Evolutionary conservation across 352 stramenopile genomes (phyloP), one percentile per base, ranked within the genome.

Genomic region (Pythium biforme): DNA sequence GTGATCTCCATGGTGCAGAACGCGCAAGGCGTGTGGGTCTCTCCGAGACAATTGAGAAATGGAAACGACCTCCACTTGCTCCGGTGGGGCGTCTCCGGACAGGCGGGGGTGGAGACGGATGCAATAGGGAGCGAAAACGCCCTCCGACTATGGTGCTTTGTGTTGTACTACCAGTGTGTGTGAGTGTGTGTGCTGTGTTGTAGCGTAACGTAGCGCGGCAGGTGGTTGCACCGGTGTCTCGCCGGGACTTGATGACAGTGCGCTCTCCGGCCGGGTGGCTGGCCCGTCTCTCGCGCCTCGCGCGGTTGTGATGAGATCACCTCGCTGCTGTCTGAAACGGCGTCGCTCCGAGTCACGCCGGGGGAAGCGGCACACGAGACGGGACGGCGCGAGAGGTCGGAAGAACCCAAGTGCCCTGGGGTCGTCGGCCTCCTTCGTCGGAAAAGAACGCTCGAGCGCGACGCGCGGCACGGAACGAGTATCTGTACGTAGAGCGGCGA

Each of bases 1-100:
- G 73, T 70, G 55, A 83, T 74, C 61, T 85, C 66, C 73, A 76
- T 85, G 62, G n/a, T 58, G 68, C n/a, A n/a, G n/a, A n/a, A n/a
- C n/a, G n/a, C n/a, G n/a, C n/a, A n/a, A n/a, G n/a, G n/a, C n/a
- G n/a, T n/a, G n/a, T n/a, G 43, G 58, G 22, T 53, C 15, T 46
- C 27, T 52, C 33, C 15, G 37, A 27, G 48, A 11, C 19, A 53
- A 61, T 61, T 61, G n/a, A 45, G 17, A 51, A 61, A 61, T 61
- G 55, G 48, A 40, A 54, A 20, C 37, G 37, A 20, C 1, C n/a
- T 12, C 6, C 37, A 17, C 12, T 20, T 7, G 37, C 37, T 14
- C 31, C 5, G 31, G 37, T 20, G 37, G 37, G 37, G 17, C 14
- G 37, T 20, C 14, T 43, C 37, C 31, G 14, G 37, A 43, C 37